phyloP scores from a whole-genome alignment of 2,329 filamentous ascomycete species.

The Trichoderma polysporum region DNA sequence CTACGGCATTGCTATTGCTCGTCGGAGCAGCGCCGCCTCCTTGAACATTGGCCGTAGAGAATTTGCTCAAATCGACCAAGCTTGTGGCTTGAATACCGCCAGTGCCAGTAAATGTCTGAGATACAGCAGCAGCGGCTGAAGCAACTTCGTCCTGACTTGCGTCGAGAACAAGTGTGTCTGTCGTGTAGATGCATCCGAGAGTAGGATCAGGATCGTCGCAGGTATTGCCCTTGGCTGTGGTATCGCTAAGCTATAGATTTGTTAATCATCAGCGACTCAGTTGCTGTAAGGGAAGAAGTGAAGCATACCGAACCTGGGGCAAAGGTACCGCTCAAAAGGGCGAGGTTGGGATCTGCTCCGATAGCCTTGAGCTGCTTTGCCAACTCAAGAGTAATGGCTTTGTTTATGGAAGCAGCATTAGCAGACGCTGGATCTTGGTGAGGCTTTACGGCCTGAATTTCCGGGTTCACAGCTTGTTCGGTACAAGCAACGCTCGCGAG shows the following conservation, averaged over 20 bases:
- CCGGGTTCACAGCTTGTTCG: not conserved
- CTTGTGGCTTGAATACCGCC: not conserved
- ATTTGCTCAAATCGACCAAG: not conserved
- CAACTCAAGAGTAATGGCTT: conserved; percentile 1
- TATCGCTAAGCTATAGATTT: not conserved
- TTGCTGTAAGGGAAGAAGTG: no score
- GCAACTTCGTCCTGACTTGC: not conserved
- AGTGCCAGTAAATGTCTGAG: not conserved
- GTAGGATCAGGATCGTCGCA: not conserved
- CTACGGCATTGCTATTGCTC: not conserved
- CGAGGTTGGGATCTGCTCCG: not conserved
- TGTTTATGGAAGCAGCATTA: not conserved
- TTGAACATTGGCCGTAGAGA: not conserved
- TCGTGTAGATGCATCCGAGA: not conserved
- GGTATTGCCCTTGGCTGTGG: not conserved
- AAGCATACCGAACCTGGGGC: not conserved
- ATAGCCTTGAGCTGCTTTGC: conserved; percentile 1
- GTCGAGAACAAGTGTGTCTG: not conserved
- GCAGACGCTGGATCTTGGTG: conserved; percentile 1
- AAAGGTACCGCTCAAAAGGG: not conserved
- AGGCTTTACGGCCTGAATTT: not conserved
- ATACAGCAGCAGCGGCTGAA: not conserved
- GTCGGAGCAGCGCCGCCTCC: not conserved
- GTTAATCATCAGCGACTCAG: not conserved
- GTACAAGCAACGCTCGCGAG: not conserved